Percentiles rank a stretch among this genome's conserved stretches.
Conservation (phyloP, 2,329 filamentous ascomycete species). For the Magnaporthiopsis rhizophila region DNA sequence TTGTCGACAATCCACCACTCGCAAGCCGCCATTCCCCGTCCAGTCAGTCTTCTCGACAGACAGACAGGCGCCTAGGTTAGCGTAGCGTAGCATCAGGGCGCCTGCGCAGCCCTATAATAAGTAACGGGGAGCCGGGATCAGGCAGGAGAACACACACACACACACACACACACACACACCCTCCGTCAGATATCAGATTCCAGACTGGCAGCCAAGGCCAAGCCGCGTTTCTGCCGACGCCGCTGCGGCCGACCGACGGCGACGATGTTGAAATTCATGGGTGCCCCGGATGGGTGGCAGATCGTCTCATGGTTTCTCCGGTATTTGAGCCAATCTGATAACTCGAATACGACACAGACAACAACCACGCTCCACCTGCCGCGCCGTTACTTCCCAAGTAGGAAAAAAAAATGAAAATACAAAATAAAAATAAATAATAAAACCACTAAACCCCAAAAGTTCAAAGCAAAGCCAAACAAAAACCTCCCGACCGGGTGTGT, state of each 20-base stretch:
- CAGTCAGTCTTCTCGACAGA: no score
- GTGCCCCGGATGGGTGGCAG: neutral
- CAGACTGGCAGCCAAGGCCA: no score
- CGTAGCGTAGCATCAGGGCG: neutral
- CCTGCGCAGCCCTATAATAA: conserved; percentile 6
- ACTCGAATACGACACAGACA: neutral
- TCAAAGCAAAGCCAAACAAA: neutral
- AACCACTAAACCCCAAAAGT: neutral
- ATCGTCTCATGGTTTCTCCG: neutral
- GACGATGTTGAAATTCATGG: neutral
- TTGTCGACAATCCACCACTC: neutral
- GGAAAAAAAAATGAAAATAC: neutral
- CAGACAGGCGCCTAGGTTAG: neutral
- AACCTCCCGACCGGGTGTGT: neutral
- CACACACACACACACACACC: no score
- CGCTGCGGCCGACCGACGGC: neutral
- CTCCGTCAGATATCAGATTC: neutral
- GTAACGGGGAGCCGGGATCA: neutral
- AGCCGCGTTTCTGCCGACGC: neutral
- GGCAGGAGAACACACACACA: neutral
- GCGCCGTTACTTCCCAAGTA: neutral
- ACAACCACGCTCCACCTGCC: neutral
- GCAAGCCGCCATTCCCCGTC: neutral
- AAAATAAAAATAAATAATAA: neutral
- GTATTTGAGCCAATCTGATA: neutral